These are phyloP conservation scores for Aspergillus awamori DNA, from an alignment of 2,329 filamentous ascomycete genomes.

Conservation along the genomic window DNA sequence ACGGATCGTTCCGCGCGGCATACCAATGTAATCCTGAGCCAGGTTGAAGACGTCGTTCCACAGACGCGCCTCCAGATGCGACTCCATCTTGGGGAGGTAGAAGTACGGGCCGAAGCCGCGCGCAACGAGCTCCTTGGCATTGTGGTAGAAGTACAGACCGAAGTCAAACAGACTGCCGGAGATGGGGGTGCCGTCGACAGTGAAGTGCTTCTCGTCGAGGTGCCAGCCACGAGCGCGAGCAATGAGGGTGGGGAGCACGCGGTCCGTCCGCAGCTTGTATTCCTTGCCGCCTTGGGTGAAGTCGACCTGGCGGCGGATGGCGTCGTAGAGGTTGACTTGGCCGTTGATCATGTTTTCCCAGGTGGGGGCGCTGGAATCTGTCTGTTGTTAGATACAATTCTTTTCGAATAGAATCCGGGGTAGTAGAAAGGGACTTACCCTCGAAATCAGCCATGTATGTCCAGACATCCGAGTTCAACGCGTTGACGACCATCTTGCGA, in stretches of 20 bases:
- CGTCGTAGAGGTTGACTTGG: slow-evolving; percentile 96
- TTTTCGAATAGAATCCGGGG: neutral
- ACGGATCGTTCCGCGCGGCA: slow-evolving; percentile 88
- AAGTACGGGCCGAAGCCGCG: slow-evolving; percentile 92
- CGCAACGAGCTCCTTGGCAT: slow-evolving; percentile 83
- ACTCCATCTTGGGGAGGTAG: slow-evolving; percentile 98
- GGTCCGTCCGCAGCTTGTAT: slow-evolving; percentile 95
- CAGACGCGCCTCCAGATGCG: slow-evolving; percentile 90
- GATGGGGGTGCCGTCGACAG: slow-evolving; percentile 90
- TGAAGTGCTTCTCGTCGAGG: slow-evolving; percentile 97
- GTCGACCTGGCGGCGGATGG: slow-evolving; percentile 88
- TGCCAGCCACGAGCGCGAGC: slow-evolving; percentile 96
- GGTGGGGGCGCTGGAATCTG: slow-evolving; percentile 91
- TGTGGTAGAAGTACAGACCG: slow-evolving; percentile 99
- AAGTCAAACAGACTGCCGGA: slow-evolving; percentile 95
- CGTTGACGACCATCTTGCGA: slow-evolving; percentile 99
- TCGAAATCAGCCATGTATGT: slow-evolving; percentile 99
- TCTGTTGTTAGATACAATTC: slow-evolving; percentile 6
- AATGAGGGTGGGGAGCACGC: slow-evolving; percentile 84
- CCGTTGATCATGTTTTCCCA: slow-evolving; percentile 99
- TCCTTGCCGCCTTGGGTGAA: slow-evolving; percentile 95
- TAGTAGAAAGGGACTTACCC: slow-evolving; percentile 58
- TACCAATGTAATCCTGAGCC: slow-evolving; percentile 87
- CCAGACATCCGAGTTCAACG: slow-evolving; percentile 92
- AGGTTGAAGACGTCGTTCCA: slow-evolving; percentile 99